These are phyloP conservation scores for Scedosporium dehoogii DNA, from an alignment of 2,329 filamentous ascomycete species.

Conservation along the genomic window DNA sequence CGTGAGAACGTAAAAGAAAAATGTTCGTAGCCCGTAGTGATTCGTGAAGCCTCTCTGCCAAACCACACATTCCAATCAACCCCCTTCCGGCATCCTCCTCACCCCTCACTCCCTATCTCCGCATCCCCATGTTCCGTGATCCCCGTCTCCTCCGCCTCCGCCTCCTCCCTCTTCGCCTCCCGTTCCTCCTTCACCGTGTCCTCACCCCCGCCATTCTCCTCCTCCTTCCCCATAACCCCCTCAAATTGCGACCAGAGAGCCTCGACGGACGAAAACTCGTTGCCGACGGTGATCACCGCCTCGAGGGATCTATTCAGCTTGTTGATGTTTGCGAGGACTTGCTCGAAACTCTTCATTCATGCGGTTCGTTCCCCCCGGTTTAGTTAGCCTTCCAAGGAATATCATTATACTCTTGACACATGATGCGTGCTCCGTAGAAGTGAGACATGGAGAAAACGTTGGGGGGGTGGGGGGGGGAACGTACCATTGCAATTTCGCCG, in stretches of 20 bases:
- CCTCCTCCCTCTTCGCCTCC: background rate
- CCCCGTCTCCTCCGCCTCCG: slow-evolving; percentile 10
- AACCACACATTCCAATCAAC: background rate
- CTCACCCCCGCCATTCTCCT: slow-evolving; percentile 17
- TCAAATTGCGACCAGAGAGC: slow-evolving; percentile 97
- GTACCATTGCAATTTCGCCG: slow-evolving; percentile 61
- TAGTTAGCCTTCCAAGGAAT: too few species aligned
- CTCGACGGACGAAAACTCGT: slow-evolving; percentile 95
- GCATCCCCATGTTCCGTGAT: background rate
- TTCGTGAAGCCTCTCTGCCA: background rate
- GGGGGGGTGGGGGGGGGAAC: background rate
- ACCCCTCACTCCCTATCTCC: background rate
- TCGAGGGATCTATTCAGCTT: slow-evolving; percentile 88
- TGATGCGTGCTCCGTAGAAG: too few species aligned
- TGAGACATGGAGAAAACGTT: too few species aligned
- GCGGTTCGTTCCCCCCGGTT: background rate
- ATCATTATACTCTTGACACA: too few species aligned
- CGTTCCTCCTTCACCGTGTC: slow-evolving; percentile 9
- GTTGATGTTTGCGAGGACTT: slow-evolving; percentile 92
- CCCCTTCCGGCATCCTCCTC: slow-evolving; percentile 2
- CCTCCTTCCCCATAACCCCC: slow-evolving; percentile 77
- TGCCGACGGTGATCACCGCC: slow-evolving; percentile 85
- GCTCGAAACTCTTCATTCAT: slow-evolving; percentile 57
- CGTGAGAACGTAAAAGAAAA: background rate
- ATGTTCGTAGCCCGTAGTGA: background rate